These are phyloP conservation scores for Halenospora varia DNA, from an alignment of 495 filamentous ascomycete genomes.

Conservation along the genomic window DNA sequence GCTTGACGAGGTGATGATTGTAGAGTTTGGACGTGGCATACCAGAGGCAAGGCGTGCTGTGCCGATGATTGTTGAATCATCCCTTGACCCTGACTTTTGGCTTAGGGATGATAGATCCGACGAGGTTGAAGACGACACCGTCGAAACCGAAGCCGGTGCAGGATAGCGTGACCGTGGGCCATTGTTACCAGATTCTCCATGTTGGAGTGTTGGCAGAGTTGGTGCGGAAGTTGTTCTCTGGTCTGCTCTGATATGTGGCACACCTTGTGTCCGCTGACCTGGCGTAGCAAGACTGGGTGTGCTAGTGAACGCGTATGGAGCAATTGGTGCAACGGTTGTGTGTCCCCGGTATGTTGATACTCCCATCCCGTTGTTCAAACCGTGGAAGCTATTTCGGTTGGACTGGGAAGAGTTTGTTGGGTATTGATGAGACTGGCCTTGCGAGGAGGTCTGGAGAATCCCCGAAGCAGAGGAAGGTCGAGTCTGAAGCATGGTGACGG, in stretches of 20 bases:
- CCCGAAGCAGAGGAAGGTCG: conserved; percentile 70
- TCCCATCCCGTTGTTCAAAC: conserved; percentile 41
- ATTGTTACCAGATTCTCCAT: conserved; percentile 40
- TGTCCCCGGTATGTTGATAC: conserved; percentile 65
- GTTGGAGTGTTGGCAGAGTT: conserved; percentile 44
- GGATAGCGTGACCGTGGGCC: conserved; percentile 50
- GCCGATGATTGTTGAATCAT: conserved; percentile 36
- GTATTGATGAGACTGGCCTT: conserved; percentile 51
- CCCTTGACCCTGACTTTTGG: conserved; percentile 17
- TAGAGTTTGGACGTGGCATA: conserved; percentile 18
- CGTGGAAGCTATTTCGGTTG: conserved; percentile 63
- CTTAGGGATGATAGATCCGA: conserved; percentile 28
- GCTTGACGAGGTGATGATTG: conserved; percentile 16
- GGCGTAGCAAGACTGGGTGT: conserved; percentile 63
- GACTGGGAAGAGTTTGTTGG: conserved; percentile 48
- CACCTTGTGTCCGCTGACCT: conserved; percentile 51
- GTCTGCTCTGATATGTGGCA: conserved; percentile 61
- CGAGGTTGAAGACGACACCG: conserved; percentile 43
- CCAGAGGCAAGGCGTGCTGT: conserved; percentile 24
- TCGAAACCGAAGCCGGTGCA: conserved; percentile 59
- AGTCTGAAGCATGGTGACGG: conserved; percentile 77
- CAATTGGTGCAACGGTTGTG: conserved; percentile 61
- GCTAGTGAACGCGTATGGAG: conserved; percentile 81
- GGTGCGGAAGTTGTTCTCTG: conserved; percentile 65
- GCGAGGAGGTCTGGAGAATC: conserved; percentile 49